These are phyloP conservation scores for Corinectria fuckeliana DNA, from an alignment of 2,329 filamentous ascomycete species.

Conservation along the genomic window DNA sequence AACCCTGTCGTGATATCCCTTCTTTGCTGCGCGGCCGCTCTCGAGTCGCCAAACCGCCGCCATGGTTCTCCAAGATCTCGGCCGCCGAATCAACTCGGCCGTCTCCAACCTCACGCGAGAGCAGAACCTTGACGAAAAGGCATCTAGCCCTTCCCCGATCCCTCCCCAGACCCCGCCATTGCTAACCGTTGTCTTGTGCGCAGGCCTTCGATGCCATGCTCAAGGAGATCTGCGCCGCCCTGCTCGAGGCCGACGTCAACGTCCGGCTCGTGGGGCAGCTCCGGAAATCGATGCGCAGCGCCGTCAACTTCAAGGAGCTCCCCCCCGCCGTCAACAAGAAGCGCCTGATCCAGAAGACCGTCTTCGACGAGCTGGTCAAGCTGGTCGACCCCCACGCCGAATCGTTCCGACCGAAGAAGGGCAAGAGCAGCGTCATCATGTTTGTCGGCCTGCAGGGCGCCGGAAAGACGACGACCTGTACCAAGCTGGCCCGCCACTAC, in stretches of 20 bases:
- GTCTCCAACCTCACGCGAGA: conserved; percentile 92
- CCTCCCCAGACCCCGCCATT: conserved; percentile 19
- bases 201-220: conserved; percentile 97
- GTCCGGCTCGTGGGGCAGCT: conserved; percentile 90
- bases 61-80: conserved; percentile 99
- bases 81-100: conserved; percentile 96
- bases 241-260: conserved; percentile 97
- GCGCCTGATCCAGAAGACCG: conserved; percentile 94
- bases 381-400: conserved; percentile 96
- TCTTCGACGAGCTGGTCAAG: conserved; percentile 95
- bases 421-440: conserved; percentile 97
- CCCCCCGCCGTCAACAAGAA: conserved; percentile 96
- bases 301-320: conserved; percentile 94
- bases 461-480: conserved; percentile 98
- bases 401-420: conserved; percentile 96
- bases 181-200: conserved; percentile 18
- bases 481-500: conserved; percentile 94
- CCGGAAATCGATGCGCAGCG: conserved; percentile 87
- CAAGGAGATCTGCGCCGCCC: conserved; percentile 95
- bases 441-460: conserved; percentile 98
- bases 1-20: conserved; percentile 33
- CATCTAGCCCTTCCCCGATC: conserved; percentile 41
- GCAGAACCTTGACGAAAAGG: conserved; percentile 95
- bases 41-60: conserved; percentile 32
- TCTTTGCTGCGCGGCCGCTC: conserved; percentile 24